Conservation (phyloP, 257 asterid species). For the Penstemon davidsonii region DNA sequence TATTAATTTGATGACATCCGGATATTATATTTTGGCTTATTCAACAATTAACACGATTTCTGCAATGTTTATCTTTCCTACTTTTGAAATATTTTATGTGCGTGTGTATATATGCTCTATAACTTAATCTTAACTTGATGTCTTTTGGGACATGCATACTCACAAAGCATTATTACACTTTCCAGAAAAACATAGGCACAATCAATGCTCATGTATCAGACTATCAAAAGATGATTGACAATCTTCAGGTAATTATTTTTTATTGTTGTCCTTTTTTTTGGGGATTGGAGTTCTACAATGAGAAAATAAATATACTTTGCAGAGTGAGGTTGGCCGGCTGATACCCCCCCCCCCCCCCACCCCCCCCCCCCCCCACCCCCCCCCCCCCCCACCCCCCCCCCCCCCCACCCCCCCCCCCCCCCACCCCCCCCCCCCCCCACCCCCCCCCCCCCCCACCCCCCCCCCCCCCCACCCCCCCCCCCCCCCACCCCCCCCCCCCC, state of each 20-base stretch:
- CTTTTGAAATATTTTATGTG: constrained; percentile 10
- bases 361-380: too few relatives aligned
- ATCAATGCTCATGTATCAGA: constrained; percentile 80
- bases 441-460: too few relatives aligned
- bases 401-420: too few relatives aligned
- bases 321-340: constrained; percentile 80
- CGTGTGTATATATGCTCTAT: not conserved
- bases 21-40: constrained; percentile 15
- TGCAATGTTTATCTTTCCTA: not conserved
- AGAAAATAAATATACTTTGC: constrained; percentile 35
- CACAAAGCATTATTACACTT: constrained; percentile 29
- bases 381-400: too few relatives aligned
- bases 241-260: constrained; percentile 65
- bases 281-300: constrained; percentile 21
- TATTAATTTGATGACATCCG: constrained; percentile 11
- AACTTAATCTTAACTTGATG: constrained; percentile 10
- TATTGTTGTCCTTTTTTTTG: constrained; percentile 11
- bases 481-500: too few relatives aligned
- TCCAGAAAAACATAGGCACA: constrained; percentile 88
- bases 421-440: too few relatives aligned
- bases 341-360: too few relatives aligned
- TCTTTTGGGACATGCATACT: constrained; percentile 24
- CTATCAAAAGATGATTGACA: constrained; percentile 91
- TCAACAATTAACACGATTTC: not conserved
- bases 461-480: too few relatives aligned